A percentile compares a stretch with the other conserved stretches of the same genome.
phyloP scores from a whole-genome alignment of 2,329 filamentous ascomycete genomes.

The Fusarium dimerum region DNA sequence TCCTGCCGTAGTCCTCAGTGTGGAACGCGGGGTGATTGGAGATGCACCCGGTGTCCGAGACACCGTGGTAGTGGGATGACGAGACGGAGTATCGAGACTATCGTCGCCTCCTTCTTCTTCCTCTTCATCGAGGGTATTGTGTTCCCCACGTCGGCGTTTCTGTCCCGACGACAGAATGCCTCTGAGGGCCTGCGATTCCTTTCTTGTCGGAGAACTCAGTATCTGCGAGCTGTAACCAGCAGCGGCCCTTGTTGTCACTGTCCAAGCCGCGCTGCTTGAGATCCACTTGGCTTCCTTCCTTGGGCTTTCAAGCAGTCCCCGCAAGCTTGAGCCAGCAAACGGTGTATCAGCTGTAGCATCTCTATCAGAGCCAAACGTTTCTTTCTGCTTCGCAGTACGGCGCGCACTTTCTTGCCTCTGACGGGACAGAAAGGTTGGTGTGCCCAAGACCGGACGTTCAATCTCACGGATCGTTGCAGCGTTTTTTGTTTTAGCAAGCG shows the following conservation, averaged over 20 bases:
- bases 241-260: conserved; percentile 28
- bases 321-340: conserved; percentile 37
- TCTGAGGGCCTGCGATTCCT: not conserved
- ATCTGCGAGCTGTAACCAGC: conserved; percentile 27
- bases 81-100: conserved; percentile 19
- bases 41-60: conserved; percentile 5
- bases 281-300: conserved; percentile 33
- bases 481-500: conserved; percentile 55
- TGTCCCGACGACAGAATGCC: conserved; percentile 1
- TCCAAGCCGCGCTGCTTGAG: conserved; percentile 20
- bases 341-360: conserved; percentile 14
- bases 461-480: conserved; percentile 52
- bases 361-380: conserved; percentile 9
- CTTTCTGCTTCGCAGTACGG: conserved; percentile 28
- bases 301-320: conserved; percentile 46
- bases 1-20: conserved; percentile 4
- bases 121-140: conserved; percentile 12
- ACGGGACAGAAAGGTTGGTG: conserved; percentile 29
- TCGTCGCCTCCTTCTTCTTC: conserved; percentile 18
- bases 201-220: conserved; percentile 15
- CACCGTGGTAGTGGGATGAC: conserved; percentile 6
- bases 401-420: conserved; percentile 20
- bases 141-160: conserved; percentile 12
- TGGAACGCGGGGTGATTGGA: conserved; percentile 10
- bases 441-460: conserved; percentile 51